A percentile compares a stretch with the other conserved stretches of the same genome.
Conservation (phyloP, 2,329 filamentous ascomycete species). For the Botrytis fragariae region DNA sequence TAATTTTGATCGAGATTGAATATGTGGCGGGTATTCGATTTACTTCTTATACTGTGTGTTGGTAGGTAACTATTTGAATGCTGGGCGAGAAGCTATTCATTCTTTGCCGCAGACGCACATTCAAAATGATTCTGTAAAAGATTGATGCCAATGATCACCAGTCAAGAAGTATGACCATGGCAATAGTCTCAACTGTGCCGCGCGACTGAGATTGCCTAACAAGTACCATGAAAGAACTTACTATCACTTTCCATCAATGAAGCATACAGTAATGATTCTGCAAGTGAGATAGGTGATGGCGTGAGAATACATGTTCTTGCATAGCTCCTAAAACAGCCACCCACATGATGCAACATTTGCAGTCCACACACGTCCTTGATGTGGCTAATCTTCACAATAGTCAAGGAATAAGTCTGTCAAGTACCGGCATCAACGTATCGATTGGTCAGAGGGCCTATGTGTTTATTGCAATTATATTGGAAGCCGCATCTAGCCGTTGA, state of each 20-base stretch:
- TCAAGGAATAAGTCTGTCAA: not conserved
- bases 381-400: not conserved
- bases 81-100: not conserved
- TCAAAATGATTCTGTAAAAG: not conserved
- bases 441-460: not conserved
- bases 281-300: not conserved
- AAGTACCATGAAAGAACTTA: not conserved
- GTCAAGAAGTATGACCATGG: not conserved
- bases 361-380: not conserved
- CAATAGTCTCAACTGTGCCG: not conserved
- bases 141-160: not conserved
- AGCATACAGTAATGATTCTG: not conserved
- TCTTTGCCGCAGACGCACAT: not conserved
- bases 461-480: not conserved
- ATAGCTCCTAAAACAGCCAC: not conserved
- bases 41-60: not conserved
- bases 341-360: constrained; percentile 9
- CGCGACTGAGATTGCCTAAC: not conserved
- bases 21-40: not conserved
- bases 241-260: not conserved
- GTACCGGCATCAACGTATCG: not conserved
- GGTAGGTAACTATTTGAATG: not conserved
- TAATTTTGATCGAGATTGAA: not conserved
- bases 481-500: not conserved
- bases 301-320: not conserved